Conservation (phyloP, 768 basidiomycete species). For the Agrocybe praecox region DNA sequence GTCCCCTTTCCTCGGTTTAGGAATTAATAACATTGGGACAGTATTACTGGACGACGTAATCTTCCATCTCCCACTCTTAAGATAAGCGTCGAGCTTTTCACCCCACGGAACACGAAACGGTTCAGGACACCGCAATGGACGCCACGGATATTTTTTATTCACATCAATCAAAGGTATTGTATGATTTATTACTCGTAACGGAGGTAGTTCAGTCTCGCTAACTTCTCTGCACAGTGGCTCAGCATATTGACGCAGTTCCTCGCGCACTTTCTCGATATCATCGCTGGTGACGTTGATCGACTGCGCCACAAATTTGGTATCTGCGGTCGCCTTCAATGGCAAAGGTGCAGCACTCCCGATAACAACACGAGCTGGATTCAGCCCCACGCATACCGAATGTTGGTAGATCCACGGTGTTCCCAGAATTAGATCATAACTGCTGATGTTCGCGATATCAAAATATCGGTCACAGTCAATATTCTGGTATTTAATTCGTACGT, state of each 20-base stretch:
- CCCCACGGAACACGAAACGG: neutral
- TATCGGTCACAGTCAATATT: slow-evolving; percentile 21
- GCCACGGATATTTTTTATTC: neutral
- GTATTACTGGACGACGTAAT: neutral
- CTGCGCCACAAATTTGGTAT: neutral
- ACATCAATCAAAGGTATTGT: neutral
- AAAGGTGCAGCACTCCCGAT: slow-evolving; percentile 15
- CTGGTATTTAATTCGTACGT: slow-evolving; percentile 32
- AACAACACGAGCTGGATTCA: slow-evolving; percentile 26
- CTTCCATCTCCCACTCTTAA: neutral
- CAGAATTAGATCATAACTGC: slow-evolving; percentile 39
- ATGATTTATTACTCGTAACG: neutral
- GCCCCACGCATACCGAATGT: slow-evolving; percentile 27
- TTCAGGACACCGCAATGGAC: neutral
- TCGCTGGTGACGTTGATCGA: neutral
- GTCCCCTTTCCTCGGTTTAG: neutral
- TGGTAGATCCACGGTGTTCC: slow-evolving; percentile 35
- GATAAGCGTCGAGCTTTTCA: neutral
- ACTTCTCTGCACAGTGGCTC: slow-evolving; percentile 9
- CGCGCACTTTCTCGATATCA: neutral
- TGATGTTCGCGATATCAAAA: slow-evolving; percentile 40
- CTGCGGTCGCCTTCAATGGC: neutral
- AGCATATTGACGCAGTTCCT: slow-evolving; percentile 13
- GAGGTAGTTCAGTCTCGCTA: neutral
- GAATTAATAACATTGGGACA: neutral